Percentiles rank a stretch among this genome's conserved stretches.
These are phyloP conservation scores for Chrysopogon serrulatus DNA, from an alignment of 176 grass and related monocot species.

Conservation along the genomic window DNA sequence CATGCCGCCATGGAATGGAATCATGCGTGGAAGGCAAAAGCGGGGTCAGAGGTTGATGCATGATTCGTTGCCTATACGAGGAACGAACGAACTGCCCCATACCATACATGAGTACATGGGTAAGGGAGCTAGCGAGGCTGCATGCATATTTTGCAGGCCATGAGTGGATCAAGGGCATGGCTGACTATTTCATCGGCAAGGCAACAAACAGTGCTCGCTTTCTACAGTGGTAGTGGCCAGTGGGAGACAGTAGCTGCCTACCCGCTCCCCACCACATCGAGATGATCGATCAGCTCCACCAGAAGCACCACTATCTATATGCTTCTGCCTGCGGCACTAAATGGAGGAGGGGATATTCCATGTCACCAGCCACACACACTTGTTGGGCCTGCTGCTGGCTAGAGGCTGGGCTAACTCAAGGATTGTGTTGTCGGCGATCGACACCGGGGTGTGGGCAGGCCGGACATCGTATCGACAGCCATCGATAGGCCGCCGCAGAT, in stretches of 20 bases:
- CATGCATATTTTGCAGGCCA: constrained; percentile 2
- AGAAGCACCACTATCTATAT: constrained; percentile 1
- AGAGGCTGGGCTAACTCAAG: background rate
- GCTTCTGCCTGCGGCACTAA: constrained; percentile 1
- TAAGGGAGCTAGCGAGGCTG: background rate
- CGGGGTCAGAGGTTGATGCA: background rate
- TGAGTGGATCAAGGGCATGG: constrained; percentile 20
- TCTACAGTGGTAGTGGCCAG: constrained; percentile 28
- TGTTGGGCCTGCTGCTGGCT: background rate
- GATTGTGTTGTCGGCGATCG: constrained; percentile 34
- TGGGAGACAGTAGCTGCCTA: constrained; percentile 22
- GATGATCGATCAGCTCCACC: constrained; percentile 17
- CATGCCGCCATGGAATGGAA: constrained; percentile 13
- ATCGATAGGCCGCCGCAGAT: constrained; percentile 19
- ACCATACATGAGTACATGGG: background rate
- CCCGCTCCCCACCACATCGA: background rate
- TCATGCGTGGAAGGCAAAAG: background rate
- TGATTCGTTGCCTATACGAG: constrained; percentile 27
- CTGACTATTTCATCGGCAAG: background rate
- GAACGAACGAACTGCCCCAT: constrained; percentile 16
- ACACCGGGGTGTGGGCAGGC: constrained; percentile 8
- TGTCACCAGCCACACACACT: constrained; percentile 14
- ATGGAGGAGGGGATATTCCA: constrained; percentile 44
- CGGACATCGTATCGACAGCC: constrained; percentile 21
- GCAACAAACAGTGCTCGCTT: constrained; percentile 6